Base-by-base conservation (phyloP, 768 basidiomycete species). In the Auricularia sp. region DNA sequence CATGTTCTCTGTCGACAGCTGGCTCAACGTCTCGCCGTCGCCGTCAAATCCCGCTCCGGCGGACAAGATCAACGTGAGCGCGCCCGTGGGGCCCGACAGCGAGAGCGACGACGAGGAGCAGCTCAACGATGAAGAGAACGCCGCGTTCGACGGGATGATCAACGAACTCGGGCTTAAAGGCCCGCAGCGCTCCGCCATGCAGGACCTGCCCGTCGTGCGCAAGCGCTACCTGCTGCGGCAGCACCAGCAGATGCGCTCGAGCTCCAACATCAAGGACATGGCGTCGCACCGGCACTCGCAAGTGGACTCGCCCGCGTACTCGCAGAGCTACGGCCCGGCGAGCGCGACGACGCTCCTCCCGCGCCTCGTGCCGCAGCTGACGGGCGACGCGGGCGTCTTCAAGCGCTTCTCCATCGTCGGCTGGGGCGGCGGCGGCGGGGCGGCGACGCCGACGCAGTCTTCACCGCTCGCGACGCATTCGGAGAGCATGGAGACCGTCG, bases 161-260 rank as follows among this genome's bases (percentile, higher is more conserved):
- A 83, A 90, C 67, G 82, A 86, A 11, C 73, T 94, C 21, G 89
- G 84, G 8, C 69, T 94, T 65, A 90, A 89, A 72, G 89, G 85
- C n/a, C 81, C 83, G 1, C 83, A 84, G 67, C 82, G 89, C 45
- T 76, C 76, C 2, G 81, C 78, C 1, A 88, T 94, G 85, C 77
- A 83, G 64, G 73, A 80, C 3, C 75, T 94, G 8, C 74, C 89
- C 0, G 64, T 72, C 2, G 82, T 86, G 63, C 84, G 87, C 71
- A 90, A 90, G 75, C 81, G 79, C 59, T 85, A 85, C 64, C 74
- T 94, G 1, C 75, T 92, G 33, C 79, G 81, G 36, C 86, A 88
- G 70, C 79, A 83, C 54, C 80, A 74, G 29, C 76, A 78, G 54
- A 78, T 77, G 21, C 77, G 76, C 21, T 71, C 76, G 2, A 67